These are phyloP conservation scores for Pythium chondricola DNA, from an alignment of 352 stramenopile species.

Conservation along the genomic window DNA sequence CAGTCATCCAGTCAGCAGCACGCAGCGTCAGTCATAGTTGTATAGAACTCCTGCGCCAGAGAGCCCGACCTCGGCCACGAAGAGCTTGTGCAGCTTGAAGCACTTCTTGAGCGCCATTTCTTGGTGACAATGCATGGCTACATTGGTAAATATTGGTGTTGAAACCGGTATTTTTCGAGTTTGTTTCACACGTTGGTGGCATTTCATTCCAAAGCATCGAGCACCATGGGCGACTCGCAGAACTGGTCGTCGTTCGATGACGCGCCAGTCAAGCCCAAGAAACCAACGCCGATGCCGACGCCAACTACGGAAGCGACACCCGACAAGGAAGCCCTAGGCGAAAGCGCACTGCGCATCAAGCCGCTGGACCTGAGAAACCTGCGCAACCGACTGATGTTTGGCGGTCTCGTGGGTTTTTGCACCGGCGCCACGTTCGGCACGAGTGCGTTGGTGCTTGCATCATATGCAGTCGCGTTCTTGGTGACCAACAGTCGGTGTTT, in stretches of 20 bases:
- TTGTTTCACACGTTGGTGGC: too few species aligned
- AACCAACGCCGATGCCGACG: slow-evolving; percentile 14
- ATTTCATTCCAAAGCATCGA: too few species aligned
- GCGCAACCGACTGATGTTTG: slow-evolving; percentile 73
- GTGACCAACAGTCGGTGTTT: not conserved
- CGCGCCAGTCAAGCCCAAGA: slow-evolving; percentile 10
- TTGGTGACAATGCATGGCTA: not conserved
- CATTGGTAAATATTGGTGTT: slow-evolving; percentile 5
- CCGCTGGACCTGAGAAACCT: slow-evolving; percentile 37
- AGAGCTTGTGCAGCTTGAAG: slow-evolving; percentile 61
- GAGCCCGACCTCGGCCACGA: slow-evolving; percentile 48
- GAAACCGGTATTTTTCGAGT: slow-evolving; percentile 1
- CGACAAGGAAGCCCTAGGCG: not conserved
- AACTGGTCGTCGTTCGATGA: slow-evolving; percentile 79
- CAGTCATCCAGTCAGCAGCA: too few species aligned
- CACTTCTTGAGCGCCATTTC: slow-evolving; percentile 52
- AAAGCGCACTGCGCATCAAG: slow-evolving; percentile 11
- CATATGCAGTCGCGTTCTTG: not conserved
- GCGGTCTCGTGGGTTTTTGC: slow-evolving; percentile 69
- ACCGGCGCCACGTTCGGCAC: slow-evolving; percentile 70
- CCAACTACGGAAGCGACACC: not conserved
- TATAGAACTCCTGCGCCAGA: too few species aligned
- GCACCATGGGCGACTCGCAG: slow-evolving; percentile 63
- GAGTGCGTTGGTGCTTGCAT: slow-evolving; percentile 32
- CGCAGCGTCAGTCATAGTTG: not conserved